Conservation (phyloP, 2,329 filamentous ascomycete species). For the Cladosporium sp. region DNA sequence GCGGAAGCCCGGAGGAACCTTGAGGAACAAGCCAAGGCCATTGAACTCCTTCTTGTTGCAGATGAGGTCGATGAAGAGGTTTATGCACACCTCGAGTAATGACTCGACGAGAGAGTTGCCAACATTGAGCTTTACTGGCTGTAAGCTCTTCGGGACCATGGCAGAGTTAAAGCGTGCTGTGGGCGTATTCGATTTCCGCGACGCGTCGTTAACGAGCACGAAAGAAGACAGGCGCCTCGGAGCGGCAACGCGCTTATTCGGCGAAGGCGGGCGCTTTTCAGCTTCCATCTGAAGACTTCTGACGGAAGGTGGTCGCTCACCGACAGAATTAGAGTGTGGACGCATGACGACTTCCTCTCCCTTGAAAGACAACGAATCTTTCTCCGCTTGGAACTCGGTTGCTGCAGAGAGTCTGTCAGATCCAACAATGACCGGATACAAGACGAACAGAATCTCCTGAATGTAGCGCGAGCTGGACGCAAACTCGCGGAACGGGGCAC, state of each 20-base stretch:
- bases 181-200: constrained; percentile 59
- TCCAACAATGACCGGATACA: constrained; percentile 88
- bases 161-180: constrained; percentile 65
- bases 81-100: constrained; percentile 74
- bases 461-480: constrained; percentile 78
- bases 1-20: constrained; percentile 87
- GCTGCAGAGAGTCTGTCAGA: constrained; percentile 81
- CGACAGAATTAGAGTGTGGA: constrained; percentile 65
- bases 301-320: constrained; percentile 65
- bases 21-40: constrained; percentile 81
- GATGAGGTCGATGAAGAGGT: constrained; percentile 83
- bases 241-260: constrained; percentile 56
- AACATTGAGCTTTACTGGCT: constrained; percentile 51
- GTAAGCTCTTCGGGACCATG: constrained; percentile 59
- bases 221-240: constrained; percentile 86
- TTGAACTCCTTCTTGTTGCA: constrained; percentile 86
- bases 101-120: constrained; percentile 74
- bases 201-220: constrained; percentile 76
- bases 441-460: constrained; percentile 72
- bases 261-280: constrained; percentile 45
- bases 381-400: constrained; percentile 81
- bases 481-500: constrained; percentile 78
- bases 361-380: constrained; percentile 80
- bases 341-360: constrained; percentile 82
- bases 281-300: constrained; percentile 63